Percentiles rank a stretch among this genome's conserved stretches.
Evolutionary conservation across 345 rosid genomes (phyloP).

Genomic region (Hevea brasiliensis): DNA sequence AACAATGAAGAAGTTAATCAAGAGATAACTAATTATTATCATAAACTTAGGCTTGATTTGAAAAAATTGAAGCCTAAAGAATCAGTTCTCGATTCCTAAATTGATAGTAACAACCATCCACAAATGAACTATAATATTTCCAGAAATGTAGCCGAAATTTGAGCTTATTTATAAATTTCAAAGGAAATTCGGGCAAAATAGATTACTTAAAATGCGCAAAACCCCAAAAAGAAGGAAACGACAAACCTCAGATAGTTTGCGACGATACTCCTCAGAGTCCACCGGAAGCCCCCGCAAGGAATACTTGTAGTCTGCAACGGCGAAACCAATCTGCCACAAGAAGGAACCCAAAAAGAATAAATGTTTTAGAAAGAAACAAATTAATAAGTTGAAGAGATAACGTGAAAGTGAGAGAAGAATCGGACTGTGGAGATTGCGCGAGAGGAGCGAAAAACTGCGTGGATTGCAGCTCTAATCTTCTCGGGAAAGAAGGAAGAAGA

Average conservation of each 20-base stretch:
- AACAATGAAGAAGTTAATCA: background rate
- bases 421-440: constrained; percentile 59
- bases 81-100: no score
- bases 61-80: background rate
- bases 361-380: background rate
- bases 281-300: constrained; percentile 41
- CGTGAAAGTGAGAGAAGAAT: constrained; percentile 4
- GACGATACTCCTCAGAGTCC: constrained; percentile 54
- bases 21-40: background rate
- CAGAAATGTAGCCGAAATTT: no score
- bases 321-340: constrained; percentile 49
- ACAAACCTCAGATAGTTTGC: constrained; percentile 58
- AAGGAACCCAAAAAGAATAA: background rate
- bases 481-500: constrained; percentile 11
- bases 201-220: no score
- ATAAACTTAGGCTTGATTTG: background rate
- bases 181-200: no score
- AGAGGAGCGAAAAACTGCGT: constrained; percentile 57
- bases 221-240: background rate
- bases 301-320: constrained; percentile 70
- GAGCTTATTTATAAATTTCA: background rate
- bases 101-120: no score
- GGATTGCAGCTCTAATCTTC: constrained; percentile 30
- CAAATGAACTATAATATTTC: background rate
- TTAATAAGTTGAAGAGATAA: background rate